Conservation (phyloP, 768 basidiomycete species). For the Leccinum arenicola region DNA sequence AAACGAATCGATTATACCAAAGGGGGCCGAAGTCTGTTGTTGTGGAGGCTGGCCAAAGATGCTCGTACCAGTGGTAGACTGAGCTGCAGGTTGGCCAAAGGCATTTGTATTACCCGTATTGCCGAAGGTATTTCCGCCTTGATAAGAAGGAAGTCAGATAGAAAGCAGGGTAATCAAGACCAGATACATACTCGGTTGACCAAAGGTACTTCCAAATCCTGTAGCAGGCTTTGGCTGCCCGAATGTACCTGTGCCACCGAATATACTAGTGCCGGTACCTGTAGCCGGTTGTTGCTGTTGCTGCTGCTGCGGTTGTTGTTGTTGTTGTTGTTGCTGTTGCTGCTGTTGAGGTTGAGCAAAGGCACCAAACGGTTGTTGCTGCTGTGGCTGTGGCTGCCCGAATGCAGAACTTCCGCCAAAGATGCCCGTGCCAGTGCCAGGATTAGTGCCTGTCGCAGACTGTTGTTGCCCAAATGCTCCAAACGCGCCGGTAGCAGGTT, state of each 20-base stretch:
- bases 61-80: constrained; percentile 19
- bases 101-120: constrained; percentile 16
- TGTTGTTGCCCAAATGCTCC: constrained; percentile 36
- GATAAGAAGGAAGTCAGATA: constrained; percentile 7
- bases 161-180: background rate
- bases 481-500: constrained; percentile 29
- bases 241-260: constrained; percentile 32
- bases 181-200: constrained; percentile 22
- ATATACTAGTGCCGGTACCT: constrained; percentile 30
- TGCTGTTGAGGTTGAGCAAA: constrained; percentile 46
- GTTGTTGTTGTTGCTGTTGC: background rate
- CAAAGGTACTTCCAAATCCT: constrained; percentile 28
- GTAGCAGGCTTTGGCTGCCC: constrained; percentile 33
- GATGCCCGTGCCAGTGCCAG: constrained; percentile 33
- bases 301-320: background rate
- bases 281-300: constrained; percentile 38
- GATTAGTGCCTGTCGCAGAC: constrained; percentile 30
- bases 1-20: constrained; percentile 39
- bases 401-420: constrained; percentile 45
- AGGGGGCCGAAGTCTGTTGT: constrained; percentile 34
- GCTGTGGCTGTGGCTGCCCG: constrained; percentile 29
- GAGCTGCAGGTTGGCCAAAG: constrained; percentile 30
- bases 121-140: constrained; percentile 23
- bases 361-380: constrained; percentile 40
- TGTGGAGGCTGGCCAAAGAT: constrained; percentile 39